Evolutionary conservation across 306 rosid species (phyloP).

Genomic region (Ormosia semicastrata): DNA sequence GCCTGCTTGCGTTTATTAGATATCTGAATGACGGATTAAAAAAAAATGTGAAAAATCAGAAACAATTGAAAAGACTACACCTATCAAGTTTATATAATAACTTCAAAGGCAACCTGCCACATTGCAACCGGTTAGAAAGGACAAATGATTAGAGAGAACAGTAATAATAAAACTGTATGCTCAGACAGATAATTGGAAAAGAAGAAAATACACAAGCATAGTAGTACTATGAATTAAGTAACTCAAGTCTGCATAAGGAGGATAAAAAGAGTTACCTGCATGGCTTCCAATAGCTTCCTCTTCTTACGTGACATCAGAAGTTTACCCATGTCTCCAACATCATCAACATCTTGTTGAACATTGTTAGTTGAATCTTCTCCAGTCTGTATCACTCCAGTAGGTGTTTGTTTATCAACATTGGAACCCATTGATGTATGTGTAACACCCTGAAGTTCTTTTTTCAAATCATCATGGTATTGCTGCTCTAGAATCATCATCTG

Average conservation of each 20-base stretch:
- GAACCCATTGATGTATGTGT: conserved; percentile 34
- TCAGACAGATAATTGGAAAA: neutral
- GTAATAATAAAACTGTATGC: neutral
- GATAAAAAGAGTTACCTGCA: conserved; percentile 47
- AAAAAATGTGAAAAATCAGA: neutral
- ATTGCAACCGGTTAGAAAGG: neutral
- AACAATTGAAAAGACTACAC: neutral
- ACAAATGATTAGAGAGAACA: neutral
- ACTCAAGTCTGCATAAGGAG: neutral
- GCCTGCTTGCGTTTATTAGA: conserved; percentile 58
- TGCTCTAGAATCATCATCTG: conserved; percentile 71
- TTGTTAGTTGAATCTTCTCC: conserved; percentile 45
- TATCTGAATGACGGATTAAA: conserved; percentile 40
- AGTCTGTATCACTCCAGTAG: conserved; percentile 35
- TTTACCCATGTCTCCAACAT: conserved; percentile 35
- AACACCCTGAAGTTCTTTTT: conserved; percentile 65
- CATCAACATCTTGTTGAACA: conserved; percentile 38
- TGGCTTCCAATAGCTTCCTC: conserved; percentile 64
- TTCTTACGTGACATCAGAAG: conserved; percentile 54
- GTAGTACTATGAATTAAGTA: neutral
- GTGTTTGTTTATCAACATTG: conserved; percentile 32
- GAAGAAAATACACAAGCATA: neutral
- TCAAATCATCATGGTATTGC: conserved; percentile 79
- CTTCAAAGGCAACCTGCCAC: neutral
- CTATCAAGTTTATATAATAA: neutral